phyloP scores from a whole-genome alignment of 2,329 filamentous ascomycete species.

The Macroventuria anomochaeta region DNA sequence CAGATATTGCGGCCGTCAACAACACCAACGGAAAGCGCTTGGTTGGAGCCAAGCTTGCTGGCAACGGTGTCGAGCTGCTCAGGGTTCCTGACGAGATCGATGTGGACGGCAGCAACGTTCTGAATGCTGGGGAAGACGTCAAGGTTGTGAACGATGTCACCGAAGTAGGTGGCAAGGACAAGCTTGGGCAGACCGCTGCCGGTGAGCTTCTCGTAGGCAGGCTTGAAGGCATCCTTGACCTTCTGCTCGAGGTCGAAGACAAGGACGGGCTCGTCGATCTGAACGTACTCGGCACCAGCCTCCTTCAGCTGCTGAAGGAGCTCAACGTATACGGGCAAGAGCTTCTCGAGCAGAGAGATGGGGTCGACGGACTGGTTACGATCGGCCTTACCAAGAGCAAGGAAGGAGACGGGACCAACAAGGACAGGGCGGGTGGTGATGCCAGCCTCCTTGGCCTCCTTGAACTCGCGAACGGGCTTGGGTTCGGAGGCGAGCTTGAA shows the following conservation, averaged over 20 bases:
- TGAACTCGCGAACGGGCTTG: slow-evolving; percentile 94
- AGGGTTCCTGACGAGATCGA: slow-evolving; percentile 97
- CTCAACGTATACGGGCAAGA: slow-evolving; percentile 93
- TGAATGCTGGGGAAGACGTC: slow-evolving; percentile 78
- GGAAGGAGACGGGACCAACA: slow-evolving; percentile 95
- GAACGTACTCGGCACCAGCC: slow-evolving; percentile 93
- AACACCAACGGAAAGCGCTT: slow-evolving; percentile 91
- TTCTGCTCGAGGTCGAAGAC: slow-evolving; percentile 91
- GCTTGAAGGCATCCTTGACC: slow-evolving; percentile 97
- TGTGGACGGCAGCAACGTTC: slow-evolving; percentile 82
- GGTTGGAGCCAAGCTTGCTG: slow-evolving; percentile 82
- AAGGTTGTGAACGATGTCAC: slow-evolving; percentile 99
- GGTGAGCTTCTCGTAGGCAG: slow-evolving; percentile 88
- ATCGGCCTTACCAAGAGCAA: slow-evolving; percentile 97
- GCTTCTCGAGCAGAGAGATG: slow-evolving; percentile 91
- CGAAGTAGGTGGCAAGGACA: slow-evolving; percentile 96
- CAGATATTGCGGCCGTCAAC: slow-evolving; percentile 99
- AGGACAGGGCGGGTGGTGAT: slow-evolving; percentile 92
- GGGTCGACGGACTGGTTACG: slow-evolving; percentile 91
- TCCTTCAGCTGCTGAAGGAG: slow-evolving; percentile 92
- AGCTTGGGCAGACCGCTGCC: slow-evolving; percentile 85
- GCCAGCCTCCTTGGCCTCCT: slow-evolving; percentile 97
- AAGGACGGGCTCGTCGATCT: slow-evolving; percentile 97
- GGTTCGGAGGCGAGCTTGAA: slow-evolving; percentile 88
- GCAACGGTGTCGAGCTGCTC: slow-evolving; percentile 92